Percentiles rank a stretch among this genome's conserved stretches.
Evolutionary conservation across 2,329 filamentous ascomycete species (phyloP).

Genomic region (Fusarium acutatum): DNA sequence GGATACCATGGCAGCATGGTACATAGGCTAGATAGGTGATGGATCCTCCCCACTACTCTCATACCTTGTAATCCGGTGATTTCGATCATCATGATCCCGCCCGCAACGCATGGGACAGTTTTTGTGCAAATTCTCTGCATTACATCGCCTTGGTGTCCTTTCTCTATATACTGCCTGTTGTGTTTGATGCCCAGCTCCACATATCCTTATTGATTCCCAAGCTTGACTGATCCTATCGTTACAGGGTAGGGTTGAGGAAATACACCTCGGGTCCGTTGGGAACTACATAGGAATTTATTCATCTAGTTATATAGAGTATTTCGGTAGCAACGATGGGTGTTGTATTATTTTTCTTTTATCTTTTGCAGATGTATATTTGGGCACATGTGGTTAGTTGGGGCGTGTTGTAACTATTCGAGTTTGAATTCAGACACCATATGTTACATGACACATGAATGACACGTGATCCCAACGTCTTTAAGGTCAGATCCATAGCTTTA

Average conservation of each 20-base stretch:
- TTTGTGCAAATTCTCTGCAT: neutral
- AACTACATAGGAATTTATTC: neutral
- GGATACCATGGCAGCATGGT: neutral
- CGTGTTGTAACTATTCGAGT: neutral
- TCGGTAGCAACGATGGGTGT: neutral
- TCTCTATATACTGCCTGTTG: neutral
- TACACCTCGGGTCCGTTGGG: neutral
- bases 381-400: no score
- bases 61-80: slow-evolving; percentile 7
- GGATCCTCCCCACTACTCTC: neutral
- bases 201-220: neutral
- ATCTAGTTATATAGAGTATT: neutral
- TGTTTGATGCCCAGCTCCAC: neutral
- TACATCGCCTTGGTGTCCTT: neutral
- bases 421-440: neutral
- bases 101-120: slow-evolving; percentile 11
- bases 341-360: neutral
- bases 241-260: neutral
- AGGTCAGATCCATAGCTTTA: no score
- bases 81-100: slow-evolving; percentile 25
- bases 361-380: neutral
- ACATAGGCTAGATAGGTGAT: neutral
- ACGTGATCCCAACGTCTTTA: no score
- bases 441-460: no score
- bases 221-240: neutral